A percentile compares a stretch with the other conserved stretches of the same genome.
Conservation (phyloP, 1,139 yeast species). For the Taiozyma sp. region DNA sequence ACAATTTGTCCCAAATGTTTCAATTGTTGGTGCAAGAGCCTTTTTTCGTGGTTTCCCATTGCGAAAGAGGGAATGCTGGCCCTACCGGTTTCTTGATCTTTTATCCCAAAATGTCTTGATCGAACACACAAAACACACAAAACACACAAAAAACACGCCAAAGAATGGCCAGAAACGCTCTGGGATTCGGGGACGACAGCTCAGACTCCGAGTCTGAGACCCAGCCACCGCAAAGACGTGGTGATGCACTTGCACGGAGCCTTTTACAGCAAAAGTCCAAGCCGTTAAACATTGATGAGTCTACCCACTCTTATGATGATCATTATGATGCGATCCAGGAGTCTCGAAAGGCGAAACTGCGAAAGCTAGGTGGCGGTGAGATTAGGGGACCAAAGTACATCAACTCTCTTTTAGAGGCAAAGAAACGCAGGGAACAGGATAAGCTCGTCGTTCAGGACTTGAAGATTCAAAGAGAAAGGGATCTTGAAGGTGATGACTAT, state of each 20-base stretch:
- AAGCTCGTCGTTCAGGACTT: constrained; percentile 29
- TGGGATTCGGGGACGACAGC: constrained; percentile 13
- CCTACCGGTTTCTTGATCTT: neutral
- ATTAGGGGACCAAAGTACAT: constrained; percentile 30
- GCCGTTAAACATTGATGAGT: constrained; percentile 1
- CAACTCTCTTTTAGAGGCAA: constrained; percentile 32
- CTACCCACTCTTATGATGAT: constrained; percentile 5
- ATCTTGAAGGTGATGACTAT: constrained; percentile 30
- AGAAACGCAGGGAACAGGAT: constrained; percentile 35
- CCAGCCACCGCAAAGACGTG: neutral
- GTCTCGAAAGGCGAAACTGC: constrained; percentile 1
- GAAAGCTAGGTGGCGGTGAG: neutral
- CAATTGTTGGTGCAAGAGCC: too few species aligned
- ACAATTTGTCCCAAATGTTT: too few species aligned
- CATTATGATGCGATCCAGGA: constrained; percentile 8
- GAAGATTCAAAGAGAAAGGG: constrained; percentile 27
- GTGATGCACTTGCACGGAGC: neutral
- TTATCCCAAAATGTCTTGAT: neutral
- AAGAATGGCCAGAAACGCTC: constrained; percentile 8
- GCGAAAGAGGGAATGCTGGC: neutral
- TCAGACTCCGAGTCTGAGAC: constrained; percentile 3
- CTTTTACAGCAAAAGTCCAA: neutral
- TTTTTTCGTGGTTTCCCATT: too few species aligned
- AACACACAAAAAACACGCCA: too few species aligned
- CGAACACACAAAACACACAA: too few species aligned